Conservation (phyloP, 345 rosid genomes). For the Eucalyptus pauciflora region DNA sequence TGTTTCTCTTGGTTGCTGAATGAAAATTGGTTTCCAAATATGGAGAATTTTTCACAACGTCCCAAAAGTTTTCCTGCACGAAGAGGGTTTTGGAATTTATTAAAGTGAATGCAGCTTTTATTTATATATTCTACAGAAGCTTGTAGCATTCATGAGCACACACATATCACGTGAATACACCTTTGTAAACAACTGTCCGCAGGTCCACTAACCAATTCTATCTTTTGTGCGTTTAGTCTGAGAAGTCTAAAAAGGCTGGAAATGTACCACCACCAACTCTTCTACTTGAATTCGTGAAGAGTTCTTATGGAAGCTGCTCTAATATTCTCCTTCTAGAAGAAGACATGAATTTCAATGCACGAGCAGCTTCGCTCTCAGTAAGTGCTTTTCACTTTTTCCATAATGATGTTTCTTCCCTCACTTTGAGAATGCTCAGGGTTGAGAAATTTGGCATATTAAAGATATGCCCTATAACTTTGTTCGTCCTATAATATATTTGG, state of each 20-base stretch:
- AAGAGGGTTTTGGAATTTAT: neutral
- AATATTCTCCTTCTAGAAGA: constrained; percentile 57
- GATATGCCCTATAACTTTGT: neutral
- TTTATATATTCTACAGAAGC: neutral
- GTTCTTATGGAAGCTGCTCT: constrained; percentile 31
- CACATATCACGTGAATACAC: neutral
- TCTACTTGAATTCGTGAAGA: constrained; percentile 48
- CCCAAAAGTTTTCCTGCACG: neutral
- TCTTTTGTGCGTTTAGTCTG: constrained; percentile 33
- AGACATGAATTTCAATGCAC: constrained; percentile 74
- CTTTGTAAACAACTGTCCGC: neutral
- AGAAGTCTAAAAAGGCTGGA: constrained; percentile 85
- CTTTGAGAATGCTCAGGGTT: neutral
- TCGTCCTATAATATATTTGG: neutral
- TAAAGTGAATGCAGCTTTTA: neutral
- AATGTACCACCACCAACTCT: constrained; percentile 42
- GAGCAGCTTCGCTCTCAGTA: constrained; percentile 73
- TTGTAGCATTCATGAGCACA: neutral
- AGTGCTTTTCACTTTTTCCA: neutral
- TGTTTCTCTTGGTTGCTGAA: neutral
- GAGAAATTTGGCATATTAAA: neutral
- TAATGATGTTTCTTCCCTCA: neutral
- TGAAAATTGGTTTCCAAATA: neutral
- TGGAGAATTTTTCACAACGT: neutral
- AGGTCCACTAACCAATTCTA: neutral